Percentiles rank a stretch among this genome's conserved stretches.
These are phyloP conservation scores for Lachancea sp. DNA, from an alignment of 805 yeast species.

Conservation along the genomic window DNA sequence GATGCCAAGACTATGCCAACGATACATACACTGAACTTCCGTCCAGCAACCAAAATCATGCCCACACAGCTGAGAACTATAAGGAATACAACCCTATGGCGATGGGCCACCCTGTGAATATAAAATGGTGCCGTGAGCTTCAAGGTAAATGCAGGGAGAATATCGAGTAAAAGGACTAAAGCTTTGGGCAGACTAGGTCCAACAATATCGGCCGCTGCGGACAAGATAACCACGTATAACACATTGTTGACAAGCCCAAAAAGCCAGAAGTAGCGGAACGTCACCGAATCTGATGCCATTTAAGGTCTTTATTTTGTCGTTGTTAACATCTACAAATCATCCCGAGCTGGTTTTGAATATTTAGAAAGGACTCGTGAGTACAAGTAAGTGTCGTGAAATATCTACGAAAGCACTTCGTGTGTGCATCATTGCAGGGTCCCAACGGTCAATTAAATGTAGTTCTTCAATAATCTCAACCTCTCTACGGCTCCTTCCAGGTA, in stretches of 20 bases:
- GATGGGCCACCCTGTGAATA: slow-evolving; percentile 59
- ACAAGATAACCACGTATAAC: slow-evolving; percentile 80
- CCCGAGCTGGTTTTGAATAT: no score
- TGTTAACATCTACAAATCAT: not conserved
- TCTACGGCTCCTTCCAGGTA: slow-evolving; percentile 75
- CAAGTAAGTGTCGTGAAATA: no score
- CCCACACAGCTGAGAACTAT: slow-evolving; percentile 61
- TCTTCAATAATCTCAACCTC: slow-evolving; percentile 62
- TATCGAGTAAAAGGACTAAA: slow-evolving; percentile 76
- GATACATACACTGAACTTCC: slow-evolving; percentile 38
- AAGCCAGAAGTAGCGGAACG: slow-evolving; percentile 59
- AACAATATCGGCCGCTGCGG: slow-evolving; percentile 89
- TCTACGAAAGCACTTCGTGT: no score
- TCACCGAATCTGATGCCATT: slow-evolving; percentile 3
- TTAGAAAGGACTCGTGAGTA: no score
- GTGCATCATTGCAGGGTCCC: not conserved
- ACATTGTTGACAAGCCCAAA: slow-evolving; percentile 87
- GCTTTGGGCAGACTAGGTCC: slow-evolving; percentile 83
- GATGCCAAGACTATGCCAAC: slow-evolving; percentile 77
- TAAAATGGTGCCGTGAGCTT: slow-evolving; percentile 76
- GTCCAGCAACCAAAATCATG: slow-evolving; percentile 54
- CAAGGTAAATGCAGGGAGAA: slow-evolving; percentile 69
- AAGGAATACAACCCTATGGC: slow-evolving; percentile 44
- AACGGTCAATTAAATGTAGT: slow-evolving; percentile 40
- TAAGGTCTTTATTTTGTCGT: not conserved